These are phyloP conservation scores for Globisporangium emineosum DNA, from an alignment of 352 stramenopile genomes.

Conservation along the genomic window DNA sequence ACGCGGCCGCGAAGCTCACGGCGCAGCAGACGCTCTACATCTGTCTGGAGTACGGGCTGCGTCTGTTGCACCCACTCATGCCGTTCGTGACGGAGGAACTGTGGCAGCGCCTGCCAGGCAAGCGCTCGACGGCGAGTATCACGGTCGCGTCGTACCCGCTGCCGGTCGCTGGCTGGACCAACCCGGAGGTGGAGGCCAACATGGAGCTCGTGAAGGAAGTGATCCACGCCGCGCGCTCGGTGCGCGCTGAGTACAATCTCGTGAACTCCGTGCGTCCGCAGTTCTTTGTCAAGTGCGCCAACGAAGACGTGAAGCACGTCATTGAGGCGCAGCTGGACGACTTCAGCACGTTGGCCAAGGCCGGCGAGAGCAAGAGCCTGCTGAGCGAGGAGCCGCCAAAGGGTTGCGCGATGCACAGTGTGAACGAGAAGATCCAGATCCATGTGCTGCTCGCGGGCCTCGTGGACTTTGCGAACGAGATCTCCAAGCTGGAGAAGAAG, in stretches of 20 bases:
- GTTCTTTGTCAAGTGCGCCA: constrained; percentile 90
- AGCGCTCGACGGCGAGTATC: constrained; percentile 66
- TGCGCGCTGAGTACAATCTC: constrained; percentile 86
- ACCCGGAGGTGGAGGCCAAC: constrained; percentile 85
- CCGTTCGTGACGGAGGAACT: constrained; percentile 97
- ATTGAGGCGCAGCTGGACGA: constrained; percentile 89
- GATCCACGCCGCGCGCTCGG: constrained; percentile 94
- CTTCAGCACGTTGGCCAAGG: constrained; percentile 94
- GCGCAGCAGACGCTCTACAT: constrained; percentile 85
- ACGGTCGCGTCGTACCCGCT: constrained; percentile 81
- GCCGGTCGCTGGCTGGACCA: constrained; percentile 74
- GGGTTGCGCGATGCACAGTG: constrained; percentile 89
- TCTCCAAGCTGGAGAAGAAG: constrained; percentile 89
- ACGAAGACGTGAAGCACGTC: constrained; percentile 67
- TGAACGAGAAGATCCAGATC: constrained; percentile 94
- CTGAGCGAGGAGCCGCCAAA: constrained; percentile 77
- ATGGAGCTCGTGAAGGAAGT: constrained; percentile 95
- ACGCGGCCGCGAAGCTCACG: constrained; percentile 66
- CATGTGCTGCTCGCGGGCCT: constrained; percentile 82
- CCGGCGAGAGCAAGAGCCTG: constrained; percentile 88
- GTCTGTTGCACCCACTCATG: constrained; percentile 97
- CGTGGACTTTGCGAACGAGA: constrained; percentile 88
- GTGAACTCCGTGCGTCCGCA: constrained; percentile 75
- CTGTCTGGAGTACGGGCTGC: constrained; percentile 78
- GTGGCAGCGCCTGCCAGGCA: constrained; percentile 82